These are phyloP conservation scores for Stagonosporopsis cucurbitacearum DNA, from an alignment of 2,329 filamentous ascomycete genomes.

Conservation along the genomic window DNA sequence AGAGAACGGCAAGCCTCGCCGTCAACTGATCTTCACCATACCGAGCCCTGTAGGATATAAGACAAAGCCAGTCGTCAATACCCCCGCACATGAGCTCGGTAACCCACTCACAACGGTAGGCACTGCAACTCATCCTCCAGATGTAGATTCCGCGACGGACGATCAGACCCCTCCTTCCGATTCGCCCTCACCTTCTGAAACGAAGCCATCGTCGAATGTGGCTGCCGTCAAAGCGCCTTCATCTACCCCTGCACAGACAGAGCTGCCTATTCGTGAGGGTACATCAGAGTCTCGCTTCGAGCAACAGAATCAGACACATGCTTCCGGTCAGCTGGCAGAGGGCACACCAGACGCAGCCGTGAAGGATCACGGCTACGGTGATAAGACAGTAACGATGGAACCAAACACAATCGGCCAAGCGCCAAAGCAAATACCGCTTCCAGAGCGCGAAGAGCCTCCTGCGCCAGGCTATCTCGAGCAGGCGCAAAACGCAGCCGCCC, in stretches of 20 bases:
- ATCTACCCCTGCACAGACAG: slow-evolving; percentile 21
- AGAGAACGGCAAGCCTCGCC: slow-evolving; percentile 51
- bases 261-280: slow-evolving; percentile 46
- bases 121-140: slow-evolving; percentile 46
- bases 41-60: slow-evolving; percentile 39
- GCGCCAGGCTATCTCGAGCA: slow-evolving; percentile 51
- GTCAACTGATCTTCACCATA: slow-evolving; percentile 50
- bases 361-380: slow-evolving; percentile 52
- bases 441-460: slow-evolving; percentile 39
- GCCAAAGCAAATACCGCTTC: slow-evolving; percentile 54
- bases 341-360: slow-evolving; percentile 52
- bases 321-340: slow-evolving; percentile 50
- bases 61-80: slow-evolving; percentile 36
- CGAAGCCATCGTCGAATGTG: slow-evolving; percentile 12
- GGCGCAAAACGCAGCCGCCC: slow-evolving; percentile 49
- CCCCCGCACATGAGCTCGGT: slow-evolving; percentile 33
- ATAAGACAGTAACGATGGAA: slow-evolving; percentile 56
- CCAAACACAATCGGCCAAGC: slow-evolving; percentile 57
- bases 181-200: slow-evolving; percentile 25
- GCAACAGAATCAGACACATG: slow-evolving; percentile 54
- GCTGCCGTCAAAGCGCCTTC: slow-evolving; percentile 7
- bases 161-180: slow-evolving; percentile 32
- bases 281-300: slow-evolving; percentile 52
- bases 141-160: slow-evolving; percentile 25
- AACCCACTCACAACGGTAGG: slow-evolving; percentile 42